Conservation (phyloP, 2,329 filamentous ascomycete species). For the Colletotrichum tropicicola region DNA sequence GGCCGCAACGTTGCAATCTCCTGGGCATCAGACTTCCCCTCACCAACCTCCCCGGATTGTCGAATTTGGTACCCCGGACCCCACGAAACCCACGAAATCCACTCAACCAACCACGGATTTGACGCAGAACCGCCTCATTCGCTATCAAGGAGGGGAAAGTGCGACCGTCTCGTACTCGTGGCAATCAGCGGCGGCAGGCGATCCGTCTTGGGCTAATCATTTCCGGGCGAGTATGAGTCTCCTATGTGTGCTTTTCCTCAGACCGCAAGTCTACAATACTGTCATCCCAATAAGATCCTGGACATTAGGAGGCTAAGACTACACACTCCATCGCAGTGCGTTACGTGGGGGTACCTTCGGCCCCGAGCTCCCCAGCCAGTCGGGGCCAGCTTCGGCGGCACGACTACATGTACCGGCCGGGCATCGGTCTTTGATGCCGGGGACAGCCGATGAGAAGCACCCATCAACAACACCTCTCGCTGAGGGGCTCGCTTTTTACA, state of each 20-base stretch:
- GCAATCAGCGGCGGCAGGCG: not conserved
- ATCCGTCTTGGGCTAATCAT: not conserved
- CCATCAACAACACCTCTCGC: too few relatives aligned
- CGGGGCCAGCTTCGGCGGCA: not conserved
- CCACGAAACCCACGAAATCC: constrained; percentile 18
- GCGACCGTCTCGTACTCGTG: not conserved
- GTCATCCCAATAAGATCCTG: not conserved
- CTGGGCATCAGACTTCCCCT: not conserved
- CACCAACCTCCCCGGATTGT: not conserved
- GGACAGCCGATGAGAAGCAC: not conserved
- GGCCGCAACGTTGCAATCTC: not conserved
- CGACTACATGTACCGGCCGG: not conserved
- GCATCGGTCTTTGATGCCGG: not conserved
- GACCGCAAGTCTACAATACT: not conserved
- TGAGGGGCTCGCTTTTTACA: too few relatives aligned
- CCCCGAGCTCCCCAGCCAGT: constrained; percentile 1
- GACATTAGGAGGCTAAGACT: not conserved
- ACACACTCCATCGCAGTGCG: not conserved
- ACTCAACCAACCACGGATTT: not conserved
- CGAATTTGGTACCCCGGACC: not conserved
- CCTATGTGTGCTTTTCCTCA: not conserved
- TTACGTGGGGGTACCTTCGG: not conserved
- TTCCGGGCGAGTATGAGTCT: not conserved
- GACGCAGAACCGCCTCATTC: not conserved
- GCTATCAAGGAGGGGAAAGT: not conserved